Conservation (phyloP, 495 filamentous ascomycete species). For the Annulohypoxylon nitens region DNA sequence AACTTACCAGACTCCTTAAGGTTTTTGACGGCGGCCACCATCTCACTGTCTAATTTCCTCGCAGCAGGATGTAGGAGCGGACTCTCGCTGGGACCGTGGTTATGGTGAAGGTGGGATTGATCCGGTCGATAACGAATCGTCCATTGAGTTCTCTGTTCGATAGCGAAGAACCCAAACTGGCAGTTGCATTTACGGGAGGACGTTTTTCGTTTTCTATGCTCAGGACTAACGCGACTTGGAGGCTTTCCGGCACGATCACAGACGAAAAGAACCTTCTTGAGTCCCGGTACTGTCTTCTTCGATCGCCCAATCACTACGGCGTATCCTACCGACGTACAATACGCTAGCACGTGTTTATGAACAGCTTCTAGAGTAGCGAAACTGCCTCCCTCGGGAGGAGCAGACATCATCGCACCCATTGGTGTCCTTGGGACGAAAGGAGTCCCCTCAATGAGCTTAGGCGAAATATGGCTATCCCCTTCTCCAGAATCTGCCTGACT, state of each 20-base stretch:
- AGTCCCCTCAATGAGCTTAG: conserved; percentile 59
- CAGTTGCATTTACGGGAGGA: conserved; percentile 70
- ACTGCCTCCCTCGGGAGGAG: conserved; percentile 67
- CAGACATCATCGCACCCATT: conserved; percentile 64
- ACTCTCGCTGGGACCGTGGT: conserved; percentile 69
- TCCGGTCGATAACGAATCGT: conserved; percentile 67
- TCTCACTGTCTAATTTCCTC: conserved; percentile 68
- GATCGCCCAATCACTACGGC: conserved; percentile 70
- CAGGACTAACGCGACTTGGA: conserved; percentile 65
- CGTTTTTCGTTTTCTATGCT: conserved; percentile 67
- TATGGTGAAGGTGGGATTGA: conserved; percentile 63
- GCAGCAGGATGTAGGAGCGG: conserved; percentile 68
- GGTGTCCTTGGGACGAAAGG: conserved; percentile 60
- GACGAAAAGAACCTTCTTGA: conserved; percentile 71
- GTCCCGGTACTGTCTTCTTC: conserved; percentile 68
- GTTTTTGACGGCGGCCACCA: conserved; percentile 68
- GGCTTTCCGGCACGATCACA: conserved; percentile 69
- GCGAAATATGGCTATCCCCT: conserved; percentile 55
- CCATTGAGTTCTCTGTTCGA: conserved; percentile 70
- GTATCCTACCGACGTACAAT: conserved; percentile 69
- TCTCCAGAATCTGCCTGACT: conserved; percentile 56
- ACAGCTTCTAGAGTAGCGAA: conserved; percentile 68
- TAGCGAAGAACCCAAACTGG: conserved; percentile 69
- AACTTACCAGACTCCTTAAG: conserved; percentile 68
- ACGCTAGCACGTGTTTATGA: conserved; percentile 64